phyloP scores from a whole-genome alignment of 2,329 filamentous ascomycete genomes.

The Anthostomella pinea region DNA sequence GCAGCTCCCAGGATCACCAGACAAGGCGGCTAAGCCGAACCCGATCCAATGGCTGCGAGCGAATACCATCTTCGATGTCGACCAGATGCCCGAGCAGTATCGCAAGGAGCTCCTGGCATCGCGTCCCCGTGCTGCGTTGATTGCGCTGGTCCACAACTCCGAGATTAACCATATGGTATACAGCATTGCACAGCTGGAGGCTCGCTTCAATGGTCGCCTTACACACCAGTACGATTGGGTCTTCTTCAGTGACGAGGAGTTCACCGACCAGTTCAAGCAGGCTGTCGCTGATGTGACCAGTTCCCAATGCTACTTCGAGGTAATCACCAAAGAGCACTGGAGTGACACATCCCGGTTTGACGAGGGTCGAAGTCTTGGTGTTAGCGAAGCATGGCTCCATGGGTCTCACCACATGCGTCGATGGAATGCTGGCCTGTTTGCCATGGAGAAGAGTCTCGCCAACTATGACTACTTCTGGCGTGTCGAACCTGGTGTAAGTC shows the following conservation, averaged over 20 bases:
- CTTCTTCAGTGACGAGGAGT: slow-evolving; percentile 80
- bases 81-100: slow-evolving; percentile 14
- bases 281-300: slow-evolving; percentile 66
- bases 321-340: slow-evolving; percentile 76
- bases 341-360: slow-evolving; percentile 71
- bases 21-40: slow-evolving; percentile 5
- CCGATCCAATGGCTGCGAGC: slow-evolving; percentile 28
- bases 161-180: slow-evolving; percentile 65
- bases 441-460: slow-evolving; percentile 69
- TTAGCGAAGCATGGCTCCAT: slow-evolving; percentile 63
- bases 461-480: slow-evolving; percentile 60
- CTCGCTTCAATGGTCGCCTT: slow-evolving; percentile 75
- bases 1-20: slow-evolving; percentile 11
- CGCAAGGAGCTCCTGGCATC: slow-evolving; percentile 18
- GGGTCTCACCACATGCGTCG: slow-evolving; percentile 76
- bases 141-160: slow-evolving; percentile 69
- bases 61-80: slow-evolving; percentile 23
- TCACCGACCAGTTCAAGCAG: slow-evolving; percentile 73
- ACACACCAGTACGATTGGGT: slow-evolving; percentile 78
- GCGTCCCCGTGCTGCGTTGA: slow-evolving; percentile 43
- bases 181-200: slow-evolving; percentile 70
- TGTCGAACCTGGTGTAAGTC: slow-evolving; percentile 57
- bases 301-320: slow-evolving; percentile 68
- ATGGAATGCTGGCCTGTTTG: slow-evolving; percentile 83
- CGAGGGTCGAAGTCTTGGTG: slow-evolving; percentile 59